These are phyloP conservation scores for Poronia punctata DNA, from an alignment of 495 filamentous ascomycete genomes.

Conservation along the genomic window DNA sequence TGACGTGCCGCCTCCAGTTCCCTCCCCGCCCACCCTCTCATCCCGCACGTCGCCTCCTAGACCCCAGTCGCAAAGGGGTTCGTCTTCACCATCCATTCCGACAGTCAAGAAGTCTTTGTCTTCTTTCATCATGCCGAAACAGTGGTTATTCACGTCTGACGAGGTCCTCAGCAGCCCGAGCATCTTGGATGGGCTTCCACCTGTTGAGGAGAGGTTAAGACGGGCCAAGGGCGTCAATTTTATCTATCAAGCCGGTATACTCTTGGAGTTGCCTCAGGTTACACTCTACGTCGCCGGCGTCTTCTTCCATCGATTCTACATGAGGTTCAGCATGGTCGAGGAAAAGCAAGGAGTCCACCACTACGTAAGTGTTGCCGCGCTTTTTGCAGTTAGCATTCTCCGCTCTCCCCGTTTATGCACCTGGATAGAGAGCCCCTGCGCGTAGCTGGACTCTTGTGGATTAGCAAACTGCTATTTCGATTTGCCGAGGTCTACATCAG, in stretches of 20 bases:
- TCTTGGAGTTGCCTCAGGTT: slow-evolving; percentile 85
- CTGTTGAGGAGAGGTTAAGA: slow-evolving; percentile 65
- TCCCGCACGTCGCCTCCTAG: slow-evolving; percentile 45
- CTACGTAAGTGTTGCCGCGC: slow-evolving; percentile 60
- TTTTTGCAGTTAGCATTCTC: too few relatives aligned
- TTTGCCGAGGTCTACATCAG: too few relatives aligned
- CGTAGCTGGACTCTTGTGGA: too few relatives aligned
- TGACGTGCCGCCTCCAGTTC: slow-evolving; percentile 46
- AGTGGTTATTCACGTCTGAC: slow-evolving; percentile 86
- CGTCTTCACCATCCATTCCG: slow-evolving; percentile 35
- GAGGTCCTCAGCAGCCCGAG: slow-evolving; percentile 80
- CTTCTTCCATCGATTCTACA: slow-evolving; percentile 91
- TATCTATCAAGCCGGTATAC: slow-evolving; percentile 86
- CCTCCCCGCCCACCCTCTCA: slow-evolving; percentile 43
- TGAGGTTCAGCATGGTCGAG: slow-evolving; percentile 73
- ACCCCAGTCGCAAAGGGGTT: slow-evolving; percentile 35
- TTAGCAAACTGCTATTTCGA: too few relatives aligned
- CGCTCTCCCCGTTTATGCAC: too few relatives aligned
- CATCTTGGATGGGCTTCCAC: slow-evolving; percentile 69
- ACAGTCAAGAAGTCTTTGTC: slow-evolving; percentile 20
- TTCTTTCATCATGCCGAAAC: slow-evolving; percentile 35
- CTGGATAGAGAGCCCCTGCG: too few relatives aligned
- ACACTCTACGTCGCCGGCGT: slow-evolving; percentile 88
- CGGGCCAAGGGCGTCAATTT: slow-evolving; percentile 92
- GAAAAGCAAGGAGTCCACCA: slow-evolving; percentile 70